Conservation (phyloP, 441 rosid species). For the Populus tomentosa region DNA sequence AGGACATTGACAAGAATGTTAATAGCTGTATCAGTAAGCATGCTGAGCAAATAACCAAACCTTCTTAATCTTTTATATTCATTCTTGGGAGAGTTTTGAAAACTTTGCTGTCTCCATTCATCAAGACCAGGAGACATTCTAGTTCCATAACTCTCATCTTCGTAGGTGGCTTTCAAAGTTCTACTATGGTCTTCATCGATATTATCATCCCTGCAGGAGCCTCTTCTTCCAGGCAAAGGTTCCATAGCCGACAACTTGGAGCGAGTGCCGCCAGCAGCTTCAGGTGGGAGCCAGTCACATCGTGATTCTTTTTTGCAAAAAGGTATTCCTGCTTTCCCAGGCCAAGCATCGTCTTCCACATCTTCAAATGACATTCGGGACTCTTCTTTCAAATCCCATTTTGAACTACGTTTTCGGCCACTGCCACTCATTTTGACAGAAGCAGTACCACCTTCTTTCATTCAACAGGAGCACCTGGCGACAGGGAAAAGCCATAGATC, state of each 20-base stretch:
- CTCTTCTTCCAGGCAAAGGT: constrained; percentile 53
- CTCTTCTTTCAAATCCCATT: constrained; percentile 80
- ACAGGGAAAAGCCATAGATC: constrained; percentile 15
- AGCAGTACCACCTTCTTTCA: constrained; percentile 18
- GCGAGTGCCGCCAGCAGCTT: constrained; percentile 37
- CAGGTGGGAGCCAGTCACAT: constrained; percentile 41
- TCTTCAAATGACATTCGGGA: constrained; percentile 38
- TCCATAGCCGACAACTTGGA: constrained; percentile 48
- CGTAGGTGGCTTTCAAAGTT: constrained; percentile 37
- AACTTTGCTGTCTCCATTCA: constrained; percentile 59
- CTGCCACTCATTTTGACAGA: constrained; percentile 54
- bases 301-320: constrained; percentile 43
- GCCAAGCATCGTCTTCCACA: constrained; percentile 30
- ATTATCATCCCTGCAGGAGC: constrained; percentile 41
- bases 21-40: background rate
- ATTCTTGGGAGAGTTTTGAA: constrained; percentile 50
- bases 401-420: constrained; percentile 60
- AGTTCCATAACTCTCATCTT: constrained; percentile 45
- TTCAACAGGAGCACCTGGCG: constrained; percentile 21
- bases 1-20: background rate
- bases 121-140: constrained; percentile 78
- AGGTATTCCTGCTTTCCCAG: constrained; percentile 39
- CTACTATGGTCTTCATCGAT: constrained; percentile 37
- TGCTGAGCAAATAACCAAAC: constrained; percentile 30
- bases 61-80: constrained; percentile 54